These are phyloP conservation scores for Nemania diffusa DNA, from an alignment of 2,329 filamentous ascomycete genomes.

Conservation along the genomic window DNA sequence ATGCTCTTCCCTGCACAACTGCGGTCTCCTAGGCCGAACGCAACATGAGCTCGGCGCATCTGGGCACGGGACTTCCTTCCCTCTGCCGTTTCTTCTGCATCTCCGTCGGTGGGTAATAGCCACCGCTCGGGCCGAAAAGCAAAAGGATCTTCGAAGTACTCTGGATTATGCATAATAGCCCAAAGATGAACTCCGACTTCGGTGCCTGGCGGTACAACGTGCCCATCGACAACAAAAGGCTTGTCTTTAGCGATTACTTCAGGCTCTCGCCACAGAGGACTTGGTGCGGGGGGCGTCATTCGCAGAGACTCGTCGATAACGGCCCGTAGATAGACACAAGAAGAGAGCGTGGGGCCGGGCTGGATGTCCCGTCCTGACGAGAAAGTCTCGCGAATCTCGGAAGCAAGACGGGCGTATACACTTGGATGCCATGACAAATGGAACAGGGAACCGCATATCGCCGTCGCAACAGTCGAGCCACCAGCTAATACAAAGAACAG, in stretches of 20 bases:
- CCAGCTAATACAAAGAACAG: background rate
- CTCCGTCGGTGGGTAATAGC: background rate
- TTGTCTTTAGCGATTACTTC: background rate
- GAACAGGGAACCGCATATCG: background rate
- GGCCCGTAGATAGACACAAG: slow-evolving; percentile 32
- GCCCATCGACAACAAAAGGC: slow-evolving; percentile 26
- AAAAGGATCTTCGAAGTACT: slow-evolving; percentile 29
- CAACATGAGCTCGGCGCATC: background rate
- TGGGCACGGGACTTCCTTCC: background rate
- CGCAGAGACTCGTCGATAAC: slow-evolving; percentile 30
- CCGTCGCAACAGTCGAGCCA: background rate
- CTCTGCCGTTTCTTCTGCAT: background rate
- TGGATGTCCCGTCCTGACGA: slow-evolving; percentile 19
- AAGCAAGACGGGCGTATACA: slow-evolving; percentile 21
- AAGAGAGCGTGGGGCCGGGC: slow-evolving; percentile 16
- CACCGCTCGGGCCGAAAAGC: slow-evolving; percentile 23
- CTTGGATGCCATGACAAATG: slow-evolving; percentile 6
- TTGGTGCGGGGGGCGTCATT: slow-evolving; percentile 26
- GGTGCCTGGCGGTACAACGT: slow-evolving; percentile 24
- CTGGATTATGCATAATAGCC: slow-evolving; percentile 24
- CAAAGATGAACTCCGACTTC: slow-evolving; percentile 31
- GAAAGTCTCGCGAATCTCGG: slow-evolving; percentile 31
- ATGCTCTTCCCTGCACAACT: slow-evolving; percentile 20
- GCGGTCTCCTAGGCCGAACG: slow-evolving; percentile 18
- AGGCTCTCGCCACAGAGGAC: slow-evolving; percentile 25